Percentiles rank a stretch among this genome's conserved stretches.
Conservation (phyloP, 352 stramenopile species). For the Globisporangium orthogonon region DNA sequence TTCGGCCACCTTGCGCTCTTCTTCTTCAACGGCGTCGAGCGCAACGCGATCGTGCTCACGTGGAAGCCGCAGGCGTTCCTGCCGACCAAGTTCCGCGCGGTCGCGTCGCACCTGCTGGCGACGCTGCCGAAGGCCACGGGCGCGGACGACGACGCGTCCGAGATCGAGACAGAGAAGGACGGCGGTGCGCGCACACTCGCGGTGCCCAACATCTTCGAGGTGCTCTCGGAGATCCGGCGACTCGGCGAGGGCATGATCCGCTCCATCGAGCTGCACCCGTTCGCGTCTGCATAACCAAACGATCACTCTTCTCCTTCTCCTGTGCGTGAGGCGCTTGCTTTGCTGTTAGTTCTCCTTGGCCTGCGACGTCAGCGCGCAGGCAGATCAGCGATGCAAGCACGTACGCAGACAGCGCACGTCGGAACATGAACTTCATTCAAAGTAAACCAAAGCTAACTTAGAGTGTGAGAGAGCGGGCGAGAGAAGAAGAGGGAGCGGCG, state of each 20-base stretch:
- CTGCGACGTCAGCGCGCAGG: no score
- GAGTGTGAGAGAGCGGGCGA: not conserved
- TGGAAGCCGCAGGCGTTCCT: conserved; percentile 82
- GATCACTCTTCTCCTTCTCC: not conserved
- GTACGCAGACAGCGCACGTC: no score
- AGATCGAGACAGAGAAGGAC: conserved; percentile 6
- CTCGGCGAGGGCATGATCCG: conserved; percentile 60
- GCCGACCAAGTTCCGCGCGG: conserved; percentile 75
- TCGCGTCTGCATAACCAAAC: conserved; percentile 11
- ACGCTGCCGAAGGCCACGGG: conserved; percentile 28
- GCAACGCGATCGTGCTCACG: conserved; percentile 57
- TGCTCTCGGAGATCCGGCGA: conserved; percentile 68
- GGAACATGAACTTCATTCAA: conserved; percentile 3
- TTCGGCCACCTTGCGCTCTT: conserved; percentile 74
- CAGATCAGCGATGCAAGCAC: no score
- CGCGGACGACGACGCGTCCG: conserved; percentile 13
- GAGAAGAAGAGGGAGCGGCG: conserved; percentile 1
- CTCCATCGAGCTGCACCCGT: conserved; percentile 44
- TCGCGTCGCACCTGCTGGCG: conserved; percentile 54
- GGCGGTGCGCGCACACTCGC: conserved; percentile 25
- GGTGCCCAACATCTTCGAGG: conserved; percentile 73
- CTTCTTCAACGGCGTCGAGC: conserved; percentile 68
- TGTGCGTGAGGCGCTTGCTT: not conserved
- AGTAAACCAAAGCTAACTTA: not conserved
- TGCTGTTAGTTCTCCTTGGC: not conserved